Evolutionary conservation across 2,329 filamentous ascomycete species (phyloP), one percentile per base, ranked within the genome.

Genomic region (Scedosporium dehoogii): DNA sequence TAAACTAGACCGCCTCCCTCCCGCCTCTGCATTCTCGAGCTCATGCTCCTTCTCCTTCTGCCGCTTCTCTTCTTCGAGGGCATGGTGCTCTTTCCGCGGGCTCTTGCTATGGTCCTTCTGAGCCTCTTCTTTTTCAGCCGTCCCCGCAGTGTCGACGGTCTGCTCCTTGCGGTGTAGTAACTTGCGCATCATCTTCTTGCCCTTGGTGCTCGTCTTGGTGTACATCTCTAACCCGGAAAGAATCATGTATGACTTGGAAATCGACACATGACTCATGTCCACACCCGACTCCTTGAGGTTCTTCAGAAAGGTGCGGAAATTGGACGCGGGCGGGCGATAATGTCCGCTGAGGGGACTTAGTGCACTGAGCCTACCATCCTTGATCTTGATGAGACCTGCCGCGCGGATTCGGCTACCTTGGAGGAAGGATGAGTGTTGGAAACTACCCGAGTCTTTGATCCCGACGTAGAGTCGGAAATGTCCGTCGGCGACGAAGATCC

Each of bases 401-500:
- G 92, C 87, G 0, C 87, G 85, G 60, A 96, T 92, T 12, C 92
- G 85, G 9, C 87, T 83, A 25, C 92, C 92, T 65, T 92, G 89
- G 1, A 96, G 79, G 69, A 97, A 96, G 0, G 90, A 94, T 12
- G 88, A 92, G 73, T 96, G 92, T 69, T 96, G 92, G 69, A 97
- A 97, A 4, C 89, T 86, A 10, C 92, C 92, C 3, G 86, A 88
- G 72, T 90, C 85, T 70, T 97, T 96, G 77, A 96, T 94, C 58
- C 92, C 92, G 41, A 96, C 85, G 72, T 96, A 96, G 0, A 96
- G 79, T 0, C 90, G 85, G 72, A 92, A 94, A 1, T 84, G 88
- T 1, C 90, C 93, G 73, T 96, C 92, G 25, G 89, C 88, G 6
- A 92, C 92, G 69, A 96, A 97, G 66, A 96, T 96, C 92, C 92